These are phyloP conservation scores for Aspergillus brunneoviolaceus DNA, from an alignment of 2,329 filamentous ascomycete genomes.

Conservation along the genomic window DNA sequence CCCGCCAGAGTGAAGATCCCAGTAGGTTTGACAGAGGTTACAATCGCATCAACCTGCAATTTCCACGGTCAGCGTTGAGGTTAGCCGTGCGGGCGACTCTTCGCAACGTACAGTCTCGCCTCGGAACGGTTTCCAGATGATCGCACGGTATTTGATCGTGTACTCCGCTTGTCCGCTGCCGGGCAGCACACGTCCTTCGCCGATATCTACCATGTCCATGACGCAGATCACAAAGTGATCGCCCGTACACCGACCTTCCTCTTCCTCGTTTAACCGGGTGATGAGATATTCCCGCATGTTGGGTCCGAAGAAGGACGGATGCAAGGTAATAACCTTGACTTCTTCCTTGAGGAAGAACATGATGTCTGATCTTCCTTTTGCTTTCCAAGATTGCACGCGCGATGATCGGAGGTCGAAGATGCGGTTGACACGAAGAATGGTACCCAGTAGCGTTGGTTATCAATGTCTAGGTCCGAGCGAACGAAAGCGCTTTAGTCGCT, in stretches of 20 bases:
- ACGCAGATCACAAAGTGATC: conserved; percentile 98
- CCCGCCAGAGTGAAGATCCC: conserved; percentile 67
- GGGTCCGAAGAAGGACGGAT: conserved; percentile 94
- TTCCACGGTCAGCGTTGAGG: conserved; percentile 28
- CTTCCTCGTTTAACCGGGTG: conserved; percentile 83
- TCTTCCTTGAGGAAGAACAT: conserved; percentile 99
- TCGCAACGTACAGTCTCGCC: conserved; percentile 80
- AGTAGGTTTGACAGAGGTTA: conserved; percentile 85
- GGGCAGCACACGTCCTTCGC: conserved; percentile 86
- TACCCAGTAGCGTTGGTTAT: not conserved
- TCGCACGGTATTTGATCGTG: conserved; percentile 89
- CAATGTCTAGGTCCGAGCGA: not conserved
- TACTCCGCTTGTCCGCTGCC: conserved; percentile 92
- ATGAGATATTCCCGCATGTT: conserved; percentile 91
- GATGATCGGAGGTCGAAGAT: not conserved
- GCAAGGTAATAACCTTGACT: conserved; percentile 89
- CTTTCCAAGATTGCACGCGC: not conserved
- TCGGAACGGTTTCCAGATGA: conserved; percentile 97
- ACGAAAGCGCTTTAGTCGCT: not conserved
- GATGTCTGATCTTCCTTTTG: conserved; percentile 23
- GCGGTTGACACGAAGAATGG: not conserved
- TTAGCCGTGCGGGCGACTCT: conserved; percentile 1
- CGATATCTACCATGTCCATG: conserved; percentile 94
- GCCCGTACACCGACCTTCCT: conserved; percentile 92
- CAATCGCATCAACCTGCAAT: conserved; percentile 82